These are phyloP conservation scores for Lyophyllum atratum DNA, from an alignment of 768 basidiomycete species.

Conservation along the genomic window DNA sequence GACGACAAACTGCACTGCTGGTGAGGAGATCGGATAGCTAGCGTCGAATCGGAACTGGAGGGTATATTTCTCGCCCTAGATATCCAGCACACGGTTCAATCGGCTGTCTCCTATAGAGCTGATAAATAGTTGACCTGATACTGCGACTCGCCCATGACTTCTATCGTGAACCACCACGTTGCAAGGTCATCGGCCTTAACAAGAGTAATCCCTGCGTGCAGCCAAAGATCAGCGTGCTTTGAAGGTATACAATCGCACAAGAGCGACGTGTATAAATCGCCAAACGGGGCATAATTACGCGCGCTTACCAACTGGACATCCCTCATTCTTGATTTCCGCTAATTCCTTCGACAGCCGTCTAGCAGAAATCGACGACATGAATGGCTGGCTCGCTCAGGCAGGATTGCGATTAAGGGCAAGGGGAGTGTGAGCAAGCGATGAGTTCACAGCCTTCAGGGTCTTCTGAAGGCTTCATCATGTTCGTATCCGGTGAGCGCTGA, in stretches of 20 bases:
- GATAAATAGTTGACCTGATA: conserved; percentile 55
- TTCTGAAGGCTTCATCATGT: not conserved
- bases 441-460: not conserved
- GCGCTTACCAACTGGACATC: conserved; percentile 62
- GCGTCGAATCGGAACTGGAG: conserved; percentile 82
- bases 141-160: conserved; percentile 82
- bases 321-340: conserved; percentile 62
- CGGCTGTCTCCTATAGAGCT: not conserved
- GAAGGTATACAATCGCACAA: conserved; percentile 2
- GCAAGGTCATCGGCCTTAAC: conserved; percentile 75
- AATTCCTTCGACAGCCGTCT: conserved; percentile 74
- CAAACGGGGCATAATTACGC: not conserved
- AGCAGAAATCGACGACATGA: conserved; percentile 64
- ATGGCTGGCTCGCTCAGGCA: not conserved
- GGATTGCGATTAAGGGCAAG: not conserved
- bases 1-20: conserved; percentile 85
- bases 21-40: conserved; percentile 84
- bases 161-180: conserved; percentile 77
- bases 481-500: not conserved
- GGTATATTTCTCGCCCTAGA: conserved; percentile 73
- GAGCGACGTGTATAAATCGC: not conserved
- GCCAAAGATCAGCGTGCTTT: conserved; percentile 2
- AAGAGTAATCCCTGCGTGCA: conserved; percentile 65
- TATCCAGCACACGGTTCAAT: not conserved
- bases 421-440: not conserved